Evolutionary conservation across 2,329 filamentous ascomycete genomes (phyloP).

Genomic region (Phoma sp.): DNA sequence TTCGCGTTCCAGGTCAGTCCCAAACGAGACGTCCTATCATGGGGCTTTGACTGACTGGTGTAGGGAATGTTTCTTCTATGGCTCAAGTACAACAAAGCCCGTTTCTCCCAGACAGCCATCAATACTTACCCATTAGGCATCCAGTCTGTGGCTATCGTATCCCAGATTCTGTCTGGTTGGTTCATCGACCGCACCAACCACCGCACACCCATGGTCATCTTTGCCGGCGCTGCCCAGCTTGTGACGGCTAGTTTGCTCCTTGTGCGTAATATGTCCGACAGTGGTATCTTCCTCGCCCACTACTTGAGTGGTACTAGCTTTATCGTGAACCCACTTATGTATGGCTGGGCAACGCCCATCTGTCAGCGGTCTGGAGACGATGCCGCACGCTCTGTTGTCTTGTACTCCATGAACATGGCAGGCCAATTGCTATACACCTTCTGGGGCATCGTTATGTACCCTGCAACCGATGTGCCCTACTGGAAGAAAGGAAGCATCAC

Average conservation of each 20-base stretch:
- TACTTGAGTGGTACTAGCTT: conserved; percentile 47
- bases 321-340: conserved; percentile 48
- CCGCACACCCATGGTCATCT: conserved; percentile 42
- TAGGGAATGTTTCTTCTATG: conserved; percentile 29
- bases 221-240: conserved; percentile 41
- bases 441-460: conserved; percentile 54
- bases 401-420: conserved; percentile 49
- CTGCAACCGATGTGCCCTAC: conserved; percentile 51
- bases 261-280: conserved; percentile 37
- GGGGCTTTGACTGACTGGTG: no score
- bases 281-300: conserved; percentile 43
- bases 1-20: conserved; percentile 26
- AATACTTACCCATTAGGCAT: conserved; percentile 66
- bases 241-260: conserved; percentile 41
- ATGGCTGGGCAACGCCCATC: conserved; percentile 49
- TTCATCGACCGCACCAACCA: conserved; percentile 46
- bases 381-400: conserved; percentile 46
- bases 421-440: conserved; percentile 51
- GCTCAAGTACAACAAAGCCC: conserved; percentile 23
- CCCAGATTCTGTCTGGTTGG: conserved; percentile 45
- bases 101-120: conserved; percentile 51
- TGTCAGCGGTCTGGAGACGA: conserved; percentile 49
- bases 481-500: conserved; percentile 48
- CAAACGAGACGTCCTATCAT: no score
- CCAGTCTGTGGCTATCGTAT: conserved; percentile 61